Conservation (phyloP, 2,329 filamentous ascomycete genomes). For the Graphium sp. region DNA sequence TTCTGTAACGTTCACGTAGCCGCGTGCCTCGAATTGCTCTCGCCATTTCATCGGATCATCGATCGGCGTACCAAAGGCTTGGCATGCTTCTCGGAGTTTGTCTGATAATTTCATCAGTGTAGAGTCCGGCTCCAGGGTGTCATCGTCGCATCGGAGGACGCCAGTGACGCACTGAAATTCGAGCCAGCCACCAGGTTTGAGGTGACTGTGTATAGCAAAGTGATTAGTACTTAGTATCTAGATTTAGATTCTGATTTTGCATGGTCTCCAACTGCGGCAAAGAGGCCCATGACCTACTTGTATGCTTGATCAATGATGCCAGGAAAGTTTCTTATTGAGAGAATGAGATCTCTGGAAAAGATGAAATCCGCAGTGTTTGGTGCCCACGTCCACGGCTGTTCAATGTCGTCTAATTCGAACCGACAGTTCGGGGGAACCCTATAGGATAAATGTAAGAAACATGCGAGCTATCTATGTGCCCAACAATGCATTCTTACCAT, state of each 20-base stretch:
- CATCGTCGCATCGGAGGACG: conserved; percentile 14
- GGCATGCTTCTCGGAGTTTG: conserved; percentile 12
- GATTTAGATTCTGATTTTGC: conserved; percentile 19
- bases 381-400: conserved; percentile 27
- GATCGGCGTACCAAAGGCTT: conserved; percentile 14
- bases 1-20: conserved; percentile 11
- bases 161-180: conserved; percentile 21
- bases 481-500: conserved; percentile 5
- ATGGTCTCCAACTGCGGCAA: neutral
- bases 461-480: conserved; percentile 7
- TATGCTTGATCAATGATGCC: conserved; percentile 16
- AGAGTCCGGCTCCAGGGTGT: conserved; percentile 11
- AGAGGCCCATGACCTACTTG: conserved; percentile 8
- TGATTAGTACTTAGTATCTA: conserved; percentile 35
- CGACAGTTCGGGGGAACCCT: conserved; percentile 41
- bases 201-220: conserved; percentile 21
- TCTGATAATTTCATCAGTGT: conserved; percentile 11
- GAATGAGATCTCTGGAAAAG: conserved; percentile 35
- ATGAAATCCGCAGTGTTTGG: conserved; percentile 37
- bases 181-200: conserved; percentile 36
- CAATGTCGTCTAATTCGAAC: conserved; percentile 46
- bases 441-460: conserved; percentile 33
- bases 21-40: conserved; percentile 9
- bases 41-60: conserved; percentile 9
- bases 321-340: conserved; percentile 14